Conservation (phyloP, 768 basidiomycete genomes). For the Pulveroboletus sp. region DNA sequence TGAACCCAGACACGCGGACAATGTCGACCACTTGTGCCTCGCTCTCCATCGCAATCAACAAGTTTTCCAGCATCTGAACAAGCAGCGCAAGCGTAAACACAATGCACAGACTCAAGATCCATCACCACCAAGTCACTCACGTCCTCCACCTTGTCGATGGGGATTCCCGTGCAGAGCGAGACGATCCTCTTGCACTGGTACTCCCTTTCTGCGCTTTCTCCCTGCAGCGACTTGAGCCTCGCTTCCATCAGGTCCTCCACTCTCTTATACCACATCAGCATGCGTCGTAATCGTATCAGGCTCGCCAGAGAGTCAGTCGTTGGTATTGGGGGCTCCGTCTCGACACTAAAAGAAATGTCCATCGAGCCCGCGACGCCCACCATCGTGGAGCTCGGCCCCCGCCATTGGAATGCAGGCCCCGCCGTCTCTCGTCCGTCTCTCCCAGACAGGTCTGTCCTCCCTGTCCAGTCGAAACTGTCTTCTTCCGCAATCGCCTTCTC, state of each 20-base stretch:
- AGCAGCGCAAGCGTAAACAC: constrained; percentile 27
- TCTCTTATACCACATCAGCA: constrained; percentile 82
- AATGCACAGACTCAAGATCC: constrained; percentile 10
- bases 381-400: constrained; percentile 67
- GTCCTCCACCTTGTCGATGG: constrained; percentile 85
- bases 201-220: constrained; percentile 84
- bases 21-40: constrained; percentile 82
- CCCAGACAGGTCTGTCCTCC: constrained; percentile 53
- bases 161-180: constrained; percentile 82
- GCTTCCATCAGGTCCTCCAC: constrained; percentile 72
- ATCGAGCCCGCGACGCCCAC: constrained; percentile 60
- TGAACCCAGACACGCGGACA: constrained; percentile 82
- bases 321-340: constrained; percentile 74
- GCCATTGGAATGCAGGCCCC: constrained; percentile 65
- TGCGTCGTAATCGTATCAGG: constrained; percentile 68
- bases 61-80: constrained; percentile 74
- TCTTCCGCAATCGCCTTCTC: constrained; percentile 77
- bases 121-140: constrained; percentile 48
- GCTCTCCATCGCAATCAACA: constrained; percentile 86
- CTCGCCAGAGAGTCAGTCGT: constrained; percentile 52
- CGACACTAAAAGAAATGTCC: constrained; percentile 60
- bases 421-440: constrained; percentile 33
- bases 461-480: constrained; percentile 87
- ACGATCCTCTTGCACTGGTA: constrained; percentile 92
- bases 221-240: constrained; percentile 68